A percentile compares a stretch with the other conserved stretches of the same genome.
Evolutionary conservation across 2,329 filamentous ascomycete species (phyloP).

Genomic region (Neofusicoccum ribis): DNA sequence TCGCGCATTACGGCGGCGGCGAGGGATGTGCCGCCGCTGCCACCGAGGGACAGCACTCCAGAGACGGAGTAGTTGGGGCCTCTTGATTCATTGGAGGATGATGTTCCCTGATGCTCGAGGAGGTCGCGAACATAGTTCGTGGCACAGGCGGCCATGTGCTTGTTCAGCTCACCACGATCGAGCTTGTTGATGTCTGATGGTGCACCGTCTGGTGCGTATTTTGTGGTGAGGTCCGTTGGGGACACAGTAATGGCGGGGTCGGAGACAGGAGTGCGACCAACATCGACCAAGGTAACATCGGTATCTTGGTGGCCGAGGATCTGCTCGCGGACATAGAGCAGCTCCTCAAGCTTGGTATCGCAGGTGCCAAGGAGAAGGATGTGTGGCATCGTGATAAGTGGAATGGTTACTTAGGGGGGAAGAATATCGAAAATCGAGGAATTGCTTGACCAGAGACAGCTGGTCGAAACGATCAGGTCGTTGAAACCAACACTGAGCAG

Average conservation of each 20-base stretch:
- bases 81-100: neutral
- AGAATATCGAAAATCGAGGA: neutral
- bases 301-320: slow-evolving; percentile 39
- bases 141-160: slow-evolving; percentile 54
- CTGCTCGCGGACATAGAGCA: slow-evolving; percentile 54
- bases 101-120: slow-evolving; percentile 27
- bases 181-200: slow-evolving; percentile 39
- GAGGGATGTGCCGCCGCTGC: slow-evolving; percentile 64
- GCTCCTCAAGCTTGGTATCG: slow-evolving; percentile 64
- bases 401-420: neutral
- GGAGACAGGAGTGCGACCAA: slow-evolving; percentile 49
- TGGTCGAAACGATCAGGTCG: too few relatives aligned
- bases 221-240: slow-evolving; percentile 44
- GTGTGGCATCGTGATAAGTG: slow-evolving; percentile 24
- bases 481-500: too few relatives aligned
- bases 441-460: neutral
- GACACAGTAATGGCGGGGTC: slow-evolving; percentile 51
- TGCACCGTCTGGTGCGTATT: slow-evolving; percentile 26
- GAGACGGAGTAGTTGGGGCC: slow-evolving; percentile 44
- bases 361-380: slow-evolving; percentile 63
- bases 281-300: slow-evolving; percentile 55
- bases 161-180: slow-evolving; percentile 57
- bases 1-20: slow-evolving; percentile 62
- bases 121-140: slow-evolving; percentile 45
- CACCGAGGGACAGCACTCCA: slow-evolving; percentile 61